Percentiles rank a stretch among this genome's conserved stretches.
These are phyloP conservation scores for Penicillium sp. DNA, from an alignment of 2,329 filamentous ascomycete species.

Conservation along the genomic window DNA sequence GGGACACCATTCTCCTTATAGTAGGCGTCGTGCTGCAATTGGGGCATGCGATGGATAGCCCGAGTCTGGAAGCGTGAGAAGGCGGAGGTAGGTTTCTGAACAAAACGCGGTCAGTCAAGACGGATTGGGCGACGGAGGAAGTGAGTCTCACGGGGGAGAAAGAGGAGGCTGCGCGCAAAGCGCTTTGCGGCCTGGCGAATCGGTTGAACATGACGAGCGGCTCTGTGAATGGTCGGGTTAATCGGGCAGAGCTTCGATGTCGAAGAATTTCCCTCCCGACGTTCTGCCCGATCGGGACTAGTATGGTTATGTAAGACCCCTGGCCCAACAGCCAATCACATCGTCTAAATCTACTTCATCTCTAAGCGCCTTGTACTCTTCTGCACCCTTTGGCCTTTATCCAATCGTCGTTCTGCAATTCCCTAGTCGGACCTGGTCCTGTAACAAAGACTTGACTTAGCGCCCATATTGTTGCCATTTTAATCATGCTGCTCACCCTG, in stretches of 20 bases:
- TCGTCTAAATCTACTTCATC: slow-evolving; percentile 7
- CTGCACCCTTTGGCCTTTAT: background rate
- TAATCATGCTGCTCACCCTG: slow-evolving; percentile 21
- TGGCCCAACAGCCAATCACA: slow-evolving; percentile 11
- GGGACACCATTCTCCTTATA: slow-evolving; percentile 58
- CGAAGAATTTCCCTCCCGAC: slow-evolving; percentile 37
- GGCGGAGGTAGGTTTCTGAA: slow-evolving; percentile 34
- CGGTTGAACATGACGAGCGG: slow-evolving; percentile 41
- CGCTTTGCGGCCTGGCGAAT: slow-evolving; percentile 42
- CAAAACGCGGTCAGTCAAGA: slow-evolving; percentile 20
- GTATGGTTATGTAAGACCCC: slow-evolving; percentile 24
- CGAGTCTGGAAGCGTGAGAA: slow-evolving; percentile 37
- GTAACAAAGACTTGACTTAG: slow-evolving; percentile 10
- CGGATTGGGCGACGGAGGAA: slow-evolving; percentile 6
- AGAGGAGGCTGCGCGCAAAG: slow-evolving; percentile 39
- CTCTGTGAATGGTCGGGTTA: slow-evolving; percentile 16
- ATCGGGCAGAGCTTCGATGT: slow-evolving; percentile 18
- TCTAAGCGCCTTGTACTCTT: slow-evolving; percentile 18
- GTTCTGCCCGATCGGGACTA: slow-evolving; percentile 27
- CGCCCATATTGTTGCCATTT: slow-evolving; percentile 11
- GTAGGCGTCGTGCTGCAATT: slow-evolving; percentile 45
- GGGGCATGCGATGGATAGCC: slow-evolving; percentile 46
- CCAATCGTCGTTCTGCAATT: slow-evolving; percentile 5
- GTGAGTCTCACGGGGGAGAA: slow-evolving; percentile 31
- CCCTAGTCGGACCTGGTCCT: slow-evolving; percentile 5